phyloP scores from a whole-genome alignment of 495 filamentous ascomycete genomes.

The Pyronema domesticum region DNA sequence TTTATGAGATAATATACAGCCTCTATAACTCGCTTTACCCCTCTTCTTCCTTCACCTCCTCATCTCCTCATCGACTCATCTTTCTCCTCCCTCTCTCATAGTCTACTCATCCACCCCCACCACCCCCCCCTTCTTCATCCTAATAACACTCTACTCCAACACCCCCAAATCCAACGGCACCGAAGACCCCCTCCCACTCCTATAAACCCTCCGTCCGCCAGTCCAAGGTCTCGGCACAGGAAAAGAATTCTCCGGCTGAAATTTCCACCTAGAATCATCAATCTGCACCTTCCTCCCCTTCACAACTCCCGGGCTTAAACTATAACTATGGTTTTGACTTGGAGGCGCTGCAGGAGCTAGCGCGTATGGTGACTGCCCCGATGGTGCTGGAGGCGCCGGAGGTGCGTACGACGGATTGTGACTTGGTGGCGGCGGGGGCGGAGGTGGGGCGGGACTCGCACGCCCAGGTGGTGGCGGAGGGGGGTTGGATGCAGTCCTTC shows the following conservation, averaged over 20 bases:
- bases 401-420: constrained; percentile 24
- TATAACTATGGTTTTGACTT: constrained; percentile 13
- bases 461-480: neutral
- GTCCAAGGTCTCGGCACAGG: constrained; percentile 69
- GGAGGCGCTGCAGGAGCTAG: constrained; percentile 15
- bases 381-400: constrained; percentile 21
- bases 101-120: neutral
- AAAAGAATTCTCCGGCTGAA: constrained; percentile 61
- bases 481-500: too few relatives aligned
- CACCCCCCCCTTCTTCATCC: too few relatives aligned
- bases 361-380: constrained; percentile 18
- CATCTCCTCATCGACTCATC: neutral
- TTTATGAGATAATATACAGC: too few relatives aligned
- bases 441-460: constrained; percentile 29
- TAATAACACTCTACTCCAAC: constrained; percentile 9
- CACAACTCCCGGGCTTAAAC: constrained; percentile 23
- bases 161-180: constrained; percentile 64
- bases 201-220: constrained; percentile 55
- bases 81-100: neutral
- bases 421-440: constrained; percentile 29
- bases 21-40: too few relatives aligned
- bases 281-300: constrained; percentile 38
- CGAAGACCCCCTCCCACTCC: constrained; percentile 81
- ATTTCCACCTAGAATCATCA: constrained; percentile 72
- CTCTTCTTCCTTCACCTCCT: too few relatives aligned